Evolutionary conservation across 2,329 filamentous ascomycete genomes (phyloP).

Genomic region (Clonostachys solani): DNA sequence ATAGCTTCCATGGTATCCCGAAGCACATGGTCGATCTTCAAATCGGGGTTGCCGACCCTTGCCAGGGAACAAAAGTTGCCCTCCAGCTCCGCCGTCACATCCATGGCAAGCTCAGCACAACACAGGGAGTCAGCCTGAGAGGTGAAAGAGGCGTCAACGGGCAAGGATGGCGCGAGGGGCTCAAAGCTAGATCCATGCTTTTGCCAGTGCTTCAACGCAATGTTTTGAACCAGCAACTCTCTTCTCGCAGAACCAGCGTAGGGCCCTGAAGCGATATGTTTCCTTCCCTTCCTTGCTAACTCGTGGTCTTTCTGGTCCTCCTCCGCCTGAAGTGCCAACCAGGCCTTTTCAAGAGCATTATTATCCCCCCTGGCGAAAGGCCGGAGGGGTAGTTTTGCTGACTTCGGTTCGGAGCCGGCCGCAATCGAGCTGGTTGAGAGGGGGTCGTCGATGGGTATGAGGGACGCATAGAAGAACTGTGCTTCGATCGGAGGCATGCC

Average conservation of each 20-base stretch:
- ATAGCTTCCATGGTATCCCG: constrained; percentile 37
- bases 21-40: constrained; percentile 38
- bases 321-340: constrained; percentile 56
- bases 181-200: constrained; percentile 35
- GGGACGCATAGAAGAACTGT: constrained; percentile 83
- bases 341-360: constrained; percentile 72
- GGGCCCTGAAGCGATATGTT: constrained; percentile 15
- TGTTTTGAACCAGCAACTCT: constrained; percentile 31
- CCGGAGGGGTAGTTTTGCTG: constrained; percentile 58
- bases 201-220: constrained; percentile 40
- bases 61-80: constrained; percentile 45
- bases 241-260: constrained; percentile 24
- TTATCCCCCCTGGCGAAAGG: constrained; percentile 81
- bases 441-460: constrained; percentile 82
- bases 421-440: constrained; percentile 61
- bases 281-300: constrained; percentile 14
- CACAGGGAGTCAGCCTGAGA: constrained; percentile 32
- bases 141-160: constrained; percentile 18
- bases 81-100: constrained; percentile 42
- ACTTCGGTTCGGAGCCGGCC: constrained; percentile 41
- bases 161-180: constrained; percentile 5
- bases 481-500: constrained; percentile 57
- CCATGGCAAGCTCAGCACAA: constrained; percentile 40
- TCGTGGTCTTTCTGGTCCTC: constrained; percentile 43
- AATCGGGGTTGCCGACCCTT: constrained; percentile 28